Evolutionary conservation across 257 asterid species (phyloP).

Genomic region (Fraxinus anomala): DNA sequence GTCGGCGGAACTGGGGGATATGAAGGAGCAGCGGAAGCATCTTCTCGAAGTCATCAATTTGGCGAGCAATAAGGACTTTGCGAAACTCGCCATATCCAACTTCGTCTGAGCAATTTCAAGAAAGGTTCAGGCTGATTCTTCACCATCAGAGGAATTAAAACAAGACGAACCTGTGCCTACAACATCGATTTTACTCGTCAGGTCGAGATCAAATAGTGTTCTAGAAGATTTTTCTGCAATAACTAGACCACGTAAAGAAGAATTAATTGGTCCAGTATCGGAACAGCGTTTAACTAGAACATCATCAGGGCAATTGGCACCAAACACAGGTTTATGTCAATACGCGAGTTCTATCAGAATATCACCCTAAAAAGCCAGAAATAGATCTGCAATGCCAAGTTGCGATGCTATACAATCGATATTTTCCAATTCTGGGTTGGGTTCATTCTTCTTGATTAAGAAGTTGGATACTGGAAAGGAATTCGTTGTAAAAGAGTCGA

Average conservation of each 20-base stretch:
- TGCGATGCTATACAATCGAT: constrained; percentile 23
- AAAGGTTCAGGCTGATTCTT: constrained; percentile 26
- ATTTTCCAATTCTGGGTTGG: constrained; percentile 37
- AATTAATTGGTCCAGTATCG: constrained; percentile 61
- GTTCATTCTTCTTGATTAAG: constrained; percentile 78
- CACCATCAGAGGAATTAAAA: constrained; percentile 31
- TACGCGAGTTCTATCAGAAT: constrained; percentile 31
- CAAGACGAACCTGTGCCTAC: constrained; percentile 24
- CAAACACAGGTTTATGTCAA: constrained; percentile 42
- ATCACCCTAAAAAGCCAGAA: constrained; percentile 18
- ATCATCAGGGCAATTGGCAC: constrained; percentile 45
- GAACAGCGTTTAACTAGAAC: constrained; percentile 78
- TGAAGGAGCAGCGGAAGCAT: constrained; percentile 76
- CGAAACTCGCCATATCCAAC: constrained; percentile 53
- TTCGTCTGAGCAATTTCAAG: constrained; percentile 41
- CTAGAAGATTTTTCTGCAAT: constrained; percentile 50
- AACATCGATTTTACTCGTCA: constrained; percentile 39
- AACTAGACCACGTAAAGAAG: constrained; percentile 72
- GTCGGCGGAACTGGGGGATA: constrained; percentile 86
- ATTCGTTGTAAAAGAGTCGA: constrained; percentile 73
- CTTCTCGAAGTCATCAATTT: constrained; percentile 87
- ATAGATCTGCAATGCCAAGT: constrained; percentile 4
- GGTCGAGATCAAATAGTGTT: constrained; percentile 91
- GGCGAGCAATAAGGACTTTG: constrained; percentile 66
- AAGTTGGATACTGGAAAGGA: constrained; percentile 90